Conservation (phyloP, 1,139 yeast species). For the Suhomyces coccinellae region DNA sequence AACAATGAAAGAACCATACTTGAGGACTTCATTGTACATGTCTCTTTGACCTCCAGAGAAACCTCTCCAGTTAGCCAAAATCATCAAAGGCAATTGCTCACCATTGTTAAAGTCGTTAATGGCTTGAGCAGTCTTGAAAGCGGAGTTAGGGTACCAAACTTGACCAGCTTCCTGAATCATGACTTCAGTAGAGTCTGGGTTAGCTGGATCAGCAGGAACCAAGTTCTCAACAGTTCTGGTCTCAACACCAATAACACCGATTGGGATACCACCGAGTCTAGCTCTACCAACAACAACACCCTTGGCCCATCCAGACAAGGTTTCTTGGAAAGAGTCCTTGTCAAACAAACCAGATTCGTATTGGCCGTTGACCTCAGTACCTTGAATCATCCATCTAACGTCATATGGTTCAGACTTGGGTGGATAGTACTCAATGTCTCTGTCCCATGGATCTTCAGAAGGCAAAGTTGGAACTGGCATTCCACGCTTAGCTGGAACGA, state of each 20-base stretch:
- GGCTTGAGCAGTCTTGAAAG: slow-evolving; percentile 98
- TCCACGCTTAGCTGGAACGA: slow-evolving; percentile 86
- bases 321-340: slow-evolving; percentile 90
- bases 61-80: slow-evolving; percentile 99
- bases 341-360: slow-evolving; percentile 90
- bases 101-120: slow-evolving; percentile 96
- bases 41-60: slow-evolving; percentile 99
- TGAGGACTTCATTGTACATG: slow-evolving; percentile 97
- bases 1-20: slow-evolving; percentile 94
- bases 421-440: slow-evolving; percentile 84
- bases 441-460: slow-evolving; percentile 85
- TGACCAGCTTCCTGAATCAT: slow-evolving; percentile 96
- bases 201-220: slow-evolving; percentile 97
- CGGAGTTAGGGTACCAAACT: slow-evolving; percentile 99
- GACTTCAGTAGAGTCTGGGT: slow-evolving; percentile 88
- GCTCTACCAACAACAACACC: slow-evolving; percentile 99
- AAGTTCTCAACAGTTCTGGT: slow-evolving; percentile 85
- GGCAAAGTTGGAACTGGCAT: slow-evolving; percentile 90
- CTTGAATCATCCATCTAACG: slow-evolving; percentile 93
- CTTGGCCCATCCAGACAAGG: slow-evolving; percentile 97
- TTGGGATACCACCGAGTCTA: slow-evolving; percentile 96
- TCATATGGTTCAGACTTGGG: slow-evolving; percentile 74
- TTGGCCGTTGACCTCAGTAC: slow-evolving; percentile 65
- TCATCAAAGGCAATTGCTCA: slow-evolving; percentile 96
- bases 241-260: slow-evolving; percentile 97